Percentiles rank a stretch among this genome's conserved stretches.
These are phyloP conservation scores for Cyberlindnera suaveolens DNA, from an alignment of 805 yeast species.

Conservation along the genomic window DNA sequence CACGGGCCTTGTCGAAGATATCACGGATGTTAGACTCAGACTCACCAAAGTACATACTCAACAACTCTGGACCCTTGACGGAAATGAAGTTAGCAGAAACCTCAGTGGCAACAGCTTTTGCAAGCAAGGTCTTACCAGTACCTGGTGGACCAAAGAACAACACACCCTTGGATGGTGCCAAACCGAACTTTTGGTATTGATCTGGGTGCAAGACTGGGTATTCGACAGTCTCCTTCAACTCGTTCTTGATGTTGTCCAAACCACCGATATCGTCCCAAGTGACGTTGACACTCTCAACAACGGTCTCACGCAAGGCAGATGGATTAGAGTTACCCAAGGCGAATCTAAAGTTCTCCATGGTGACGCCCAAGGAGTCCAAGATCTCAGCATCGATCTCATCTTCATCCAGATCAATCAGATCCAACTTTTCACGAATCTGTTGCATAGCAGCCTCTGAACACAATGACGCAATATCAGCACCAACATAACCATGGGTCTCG, in stretches of 20 bases:
- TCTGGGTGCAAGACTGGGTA: slow-evolving; percentile 99
- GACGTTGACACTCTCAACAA: slow-evolving; percentile 96
- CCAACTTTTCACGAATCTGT: slow-evolving; percentile 99
- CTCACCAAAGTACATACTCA: slow-evolving; percentile 99
- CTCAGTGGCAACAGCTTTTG: slow-evolving; percentile 99
- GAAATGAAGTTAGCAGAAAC: slow-evolving; percentile 97
- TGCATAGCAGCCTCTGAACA: slow-evolving; percentile 99
- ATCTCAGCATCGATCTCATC: slow-evolving; percentile 97
- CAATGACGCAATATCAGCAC: slow-evolving; percentile 96
- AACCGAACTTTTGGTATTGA: slow-evolving; percentile 95
- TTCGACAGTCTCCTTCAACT: slow-evolving; percentile 97
- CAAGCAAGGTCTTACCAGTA: slow-evolving; percentile 97
- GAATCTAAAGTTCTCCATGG: slow-evolving; percentile 97
- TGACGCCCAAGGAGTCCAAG: slow-evolving; percentile 91
- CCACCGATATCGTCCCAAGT: slow-evolving; percentile 99
- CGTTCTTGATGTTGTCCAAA: slow-evolving; percentile 90
- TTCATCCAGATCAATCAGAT: slow-evolving; percentile 89
- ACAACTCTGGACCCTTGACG: slow-evolving; percentile 93
- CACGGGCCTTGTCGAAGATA: slow-evolving; percentile 96
- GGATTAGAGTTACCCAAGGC: slow-evolving; percentile 98
- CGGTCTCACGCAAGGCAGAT: slow-evolving; percentile 98
- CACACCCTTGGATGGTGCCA: slow-evolving; percentile 97
- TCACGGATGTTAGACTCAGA: slow-evolving; percentile 96
- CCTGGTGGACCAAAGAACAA: slow-evolving; percentile 99
- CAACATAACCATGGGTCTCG: slow-evolving; percentile 99